Base-by-base conservation (phyloP, 2,329 filamentous ascomycete species). In the Colletotrichum magnum region DNA sequence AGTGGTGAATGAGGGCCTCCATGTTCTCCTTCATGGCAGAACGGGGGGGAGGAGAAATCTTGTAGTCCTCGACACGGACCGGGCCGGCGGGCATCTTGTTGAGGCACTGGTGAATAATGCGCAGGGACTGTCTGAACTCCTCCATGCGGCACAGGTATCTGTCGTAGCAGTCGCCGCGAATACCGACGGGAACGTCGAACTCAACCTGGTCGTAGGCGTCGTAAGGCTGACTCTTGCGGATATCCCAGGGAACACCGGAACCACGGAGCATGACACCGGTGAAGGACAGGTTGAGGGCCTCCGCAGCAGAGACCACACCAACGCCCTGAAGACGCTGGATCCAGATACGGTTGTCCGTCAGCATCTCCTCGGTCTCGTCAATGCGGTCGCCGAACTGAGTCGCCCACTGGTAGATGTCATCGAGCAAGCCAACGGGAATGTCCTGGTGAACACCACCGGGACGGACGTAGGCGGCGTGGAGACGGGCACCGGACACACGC, bases 11-110 rank as follows among this genome's bases (percentile, higher is more conserved):
- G 51, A 99, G 89, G 47, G 96, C 95, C 86, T 99, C 96, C 97
- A 99, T 99, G 87, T 99, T 99, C 90, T 99, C 96, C 89, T 99
- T 99, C 96, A 99, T 99, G 78, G 96, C 96, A 52, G 94, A 88
- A 78, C 96, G 92, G n/a, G 96, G 97, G 71, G 96, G 96, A 24
- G 96, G 96, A 3, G 94, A 93, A 77, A 99, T 90, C 90, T 99
- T 99, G 90, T 98, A 99, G 84, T 99, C 96, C 84, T 99, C 96
- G 50, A 98, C 94, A 75, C 95, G 93, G 79, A 98, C 89, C 60
- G 96, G 96, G 32, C 96, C 96, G 57, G 93, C 88, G 57, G 97
- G 95, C 94, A 99, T 99, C 87, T 99, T 94, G 88, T 99, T 98
- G 76, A 99, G 86, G 83, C 97, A 99, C 84, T 99, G 97, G 87